Conservation (phyloP, 2,329 filamentous ascomycete species). For the Xylaria sp. region DNA sequence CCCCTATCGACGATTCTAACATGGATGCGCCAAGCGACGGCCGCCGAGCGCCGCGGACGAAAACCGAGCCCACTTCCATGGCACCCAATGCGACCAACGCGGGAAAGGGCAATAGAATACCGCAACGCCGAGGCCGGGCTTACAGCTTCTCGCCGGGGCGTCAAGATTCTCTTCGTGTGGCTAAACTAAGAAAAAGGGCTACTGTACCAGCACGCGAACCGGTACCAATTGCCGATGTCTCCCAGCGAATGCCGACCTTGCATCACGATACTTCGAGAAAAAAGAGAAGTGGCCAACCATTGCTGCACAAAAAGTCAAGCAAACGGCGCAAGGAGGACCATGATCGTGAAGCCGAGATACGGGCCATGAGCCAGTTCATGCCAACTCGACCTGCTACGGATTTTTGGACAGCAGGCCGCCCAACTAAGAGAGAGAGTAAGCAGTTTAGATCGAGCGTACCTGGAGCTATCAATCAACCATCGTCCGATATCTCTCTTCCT, state of each 20-base stretch:
- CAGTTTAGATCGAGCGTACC: slow-evolving; percentile 67
- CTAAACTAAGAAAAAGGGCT: slow-evolving; percentile 46
- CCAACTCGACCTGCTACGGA: slow-evolving; percentile 72
- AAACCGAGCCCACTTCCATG: slow-evolving; percentile 45
- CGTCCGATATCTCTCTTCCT: slow-evolving; percentile 80
- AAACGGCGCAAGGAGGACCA: slow-evolving; percentile 81
- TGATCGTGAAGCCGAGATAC: slow-evolving; percentile 87
- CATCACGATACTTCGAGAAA: slow-evolving; percentile 63
- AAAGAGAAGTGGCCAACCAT: slow-evolving; percentile 70
- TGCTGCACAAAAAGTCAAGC: slow-evolving; percentile 76
- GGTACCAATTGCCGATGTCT: slow-evolving; percentile 39
- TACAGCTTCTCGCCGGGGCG: slow-evolving; percentile 73
- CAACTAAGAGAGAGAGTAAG: slow-evolving; percentile 72
- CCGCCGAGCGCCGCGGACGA: slow-evolving; percentile 42
- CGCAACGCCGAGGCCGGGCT: slow-evolving; percentile 60
- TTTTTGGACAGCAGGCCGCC: slow-evolving; percentile 68
- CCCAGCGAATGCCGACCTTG: slow-evolving; percentile 61
- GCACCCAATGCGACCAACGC: slow-evolving; percentile 43
- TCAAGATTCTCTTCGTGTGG: slow-evolving; percentile 63
- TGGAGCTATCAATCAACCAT: slow-evolving; percentile 68
- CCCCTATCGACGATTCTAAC: slow-evolving; percentile 39
- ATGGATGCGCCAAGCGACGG: slow-evolving; percentile 37
- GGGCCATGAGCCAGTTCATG: slow-evolving; percentile 79
- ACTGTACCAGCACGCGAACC: slow-evolving; percentile 36
- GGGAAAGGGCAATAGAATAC: slow-evolving; percentile 45